Base-by-base conservation (phyloP, 2,329 filamentous ascomycete genomes). In the Aschersonia sp. region DNA sequence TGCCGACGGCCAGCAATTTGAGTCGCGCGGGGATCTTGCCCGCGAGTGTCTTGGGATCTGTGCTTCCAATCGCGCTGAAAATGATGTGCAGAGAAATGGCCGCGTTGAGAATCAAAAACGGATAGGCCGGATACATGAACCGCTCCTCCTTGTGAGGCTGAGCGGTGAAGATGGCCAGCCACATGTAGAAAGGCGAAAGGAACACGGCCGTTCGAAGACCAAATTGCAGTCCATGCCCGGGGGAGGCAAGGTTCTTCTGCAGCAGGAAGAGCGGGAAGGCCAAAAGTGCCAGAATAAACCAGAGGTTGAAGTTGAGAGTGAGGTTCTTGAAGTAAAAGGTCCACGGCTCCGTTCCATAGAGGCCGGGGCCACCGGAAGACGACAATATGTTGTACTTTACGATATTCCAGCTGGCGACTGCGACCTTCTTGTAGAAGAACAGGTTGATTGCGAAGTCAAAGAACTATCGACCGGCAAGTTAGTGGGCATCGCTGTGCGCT, bases 41-140 rank as follows among this genome's bases (percentile, higher is more conserved):
- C 31, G 82, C 62, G 4, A 90, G 58, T 1, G 77, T 76, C 55
- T 75, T 79, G 0, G 83, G 79, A 50, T 86, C 75, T 1, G 76
- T 75, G 29, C 79, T 81, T 14, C 89, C 87, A 44, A 95, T 67
- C 39, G 83, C 81, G 10, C 80, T 73, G 12, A 97, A 72, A 2
- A 94, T 59, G 49, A 94, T 83, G 62, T 97, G 88, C 37, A 94
- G 69, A 4, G 86, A 78, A 47, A 96, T 76, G 7, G 90, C 85
- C 3, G 89, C 89, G 58, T 95, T 96, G 37, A 98, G 72, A 0
- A 85, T 84, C 39, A 98, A 72, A 53, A 90, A 87, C 1, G 92
- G 92, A 58, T 98, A 98, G 2, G 80, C 85, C 0, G 92, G 92
- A 58, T 95, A 98, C 89, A 98, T 97, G 69, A 98, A 98, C 6